These are phyloP conservation scores for Aspergillus floridensis DNA, from an alignment of 2,329 filamentous ascomycete species.

Conservation along the genomic window DNA sequence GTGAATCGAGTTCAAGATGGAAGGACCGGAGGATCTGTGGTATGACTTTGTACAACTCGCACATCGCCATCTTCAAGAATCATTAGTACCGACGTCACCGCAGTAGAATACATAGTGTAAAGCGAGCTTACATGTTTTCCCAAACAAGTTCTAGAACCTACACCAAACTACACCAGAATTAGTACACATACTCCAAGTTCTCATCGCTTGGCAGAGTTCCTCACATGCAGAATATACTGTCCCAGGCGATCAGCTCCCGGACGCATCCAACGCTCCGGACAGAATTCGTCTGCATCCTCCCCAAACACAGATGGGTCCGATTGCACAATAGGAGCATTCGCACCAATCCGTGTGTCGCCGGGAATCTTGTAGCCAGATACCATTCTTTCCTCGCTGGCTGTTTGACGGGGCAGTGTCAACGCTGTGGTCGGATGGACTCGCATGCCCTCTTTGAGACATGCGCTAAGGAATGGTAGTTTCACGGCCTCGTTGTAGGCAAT, in stretches of 20 bases:
- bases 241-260: neutral
- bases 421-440: constrained; percentile 39
- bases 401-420: constrained; percentile 22
- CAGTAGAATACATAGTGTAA: neutral
- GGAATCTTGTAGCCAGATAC: constrained; percentile 12
- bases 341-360: constrained; percentile 8
- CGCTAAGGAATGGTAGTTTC: constrained; percentile 48
- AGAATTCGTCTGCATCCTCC: neutral
- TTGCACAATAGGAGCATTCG: constrained; percentile 9
- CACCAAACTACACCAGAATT: constrained; percentile 5
- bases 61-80: constrained; percentile 13
- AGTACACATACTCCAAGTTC: too few species aligned
- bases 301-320: constrained; percentile 6
- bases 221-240: constrained; percentile 7
- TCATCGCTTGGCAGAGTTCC: neutral
- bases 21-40: constrained; percentile 11
- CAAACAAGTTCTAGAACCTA: constrained; percentile 10
- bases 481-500: constrained; percentile 26
- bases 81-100: neutral
- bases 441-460: constrained; percentile 51
- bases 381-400: constrained; percentile 11
- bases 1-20: constrained; percentile 8
- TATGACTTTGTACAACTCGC: constrained; percentile 18
- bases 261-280: constrained; percentile 3
- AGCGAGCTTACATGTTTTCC: constrained; percentile 11